These are phyloP conservation scores for Lactifluus subvellereus DNA, from an alignment of 768 basidiomycete genomes.

Conservation along the genomic window DNA sequence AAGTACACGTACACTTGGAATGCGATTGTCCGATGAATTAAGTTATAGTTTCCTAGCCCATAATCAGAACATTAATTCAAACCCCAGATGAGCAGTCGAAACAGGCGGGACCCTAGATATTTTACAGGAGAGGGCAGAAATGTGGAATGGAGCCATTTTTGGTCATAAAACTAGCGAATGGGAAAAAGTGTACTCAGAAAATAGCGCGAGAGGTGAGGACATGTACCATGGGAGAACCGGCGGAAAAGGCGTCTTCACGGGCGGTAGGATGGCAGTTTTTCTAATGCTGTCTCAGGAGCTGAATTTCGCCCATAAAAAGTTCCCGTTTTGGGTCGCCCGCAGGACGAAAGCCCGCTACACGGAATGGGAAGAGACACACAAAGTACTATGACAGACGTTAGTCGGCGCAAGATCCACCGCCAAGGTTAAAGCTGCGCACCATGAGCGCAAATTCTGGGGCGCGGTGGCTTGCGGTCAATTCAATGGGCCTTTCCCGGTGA, in stretches of 20 bases:
- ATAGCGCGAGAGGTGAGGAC: not conserved
- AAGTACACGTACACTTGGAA: not conserved
- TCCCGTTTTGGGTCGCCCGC: not conserved
- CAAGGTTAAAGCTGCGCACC: constrained; percentile 5
- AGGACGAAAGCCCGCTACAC: not conserved
- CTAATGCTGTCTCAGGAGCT: not conserved
- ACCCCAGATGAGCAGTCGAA: not conserved
- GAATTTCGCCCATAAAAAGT: constrained; percentile 9
- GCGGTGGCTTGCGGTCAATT: constrained; percentile 6
- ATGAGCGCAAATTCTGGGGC: constrained; percentile 1
- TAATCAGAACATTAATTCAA: not conserved
- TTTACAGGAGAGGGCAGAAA: not conserved
- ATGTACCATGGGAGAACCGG: not conserved
- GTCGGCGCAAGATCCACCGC: not conserved
- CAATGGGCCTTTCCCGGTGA: not conserved
- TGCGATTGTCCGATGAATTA: not conserved
- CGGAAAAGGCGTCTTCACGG: not conserved
- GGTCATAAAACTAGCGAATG: not conserved
- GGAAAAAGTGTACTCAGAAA: not conserved
- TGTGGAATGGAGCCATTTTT: no score
- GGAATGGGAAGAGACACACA: constrained; percentile 8
- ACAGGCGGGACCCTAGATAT: not conserved
- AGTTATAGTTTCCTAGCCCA: not conserved
- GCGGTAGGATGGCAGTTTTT: not conserved
- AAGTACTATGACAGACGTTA: constrained; percentile 4